Conservation (phyloP, 805 yeast genomes). For the Candida pseudofarinosa region DNA sequence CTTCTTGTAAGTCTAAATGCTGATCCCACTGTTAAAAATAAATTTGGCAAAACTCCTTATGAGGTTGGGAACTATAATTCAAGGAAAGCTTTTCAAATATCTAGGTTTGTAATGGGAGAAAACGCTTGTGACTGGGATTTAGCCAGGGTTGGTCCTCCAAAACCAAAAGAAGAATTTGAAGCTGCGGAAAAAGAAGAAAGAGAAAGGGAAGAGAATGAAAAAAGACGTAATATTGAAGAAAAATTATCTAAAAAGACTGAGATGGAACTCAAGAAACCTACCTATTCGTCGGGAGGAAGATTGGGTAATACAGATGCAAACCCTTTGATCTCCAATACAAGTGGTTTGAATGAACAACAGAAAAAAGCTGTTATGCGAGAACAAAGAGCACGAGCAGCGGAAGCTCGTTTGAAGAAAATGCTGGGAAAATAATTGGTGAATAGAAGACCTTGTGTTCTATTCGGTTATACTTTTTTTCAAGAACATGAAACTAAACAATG, state of each 20-base stretch:
- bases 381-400: constrained; percentile 94
- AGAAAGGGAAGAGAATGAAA: constrained; percentile 33
- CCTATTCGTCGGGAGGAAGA: constrained; percentile 29
- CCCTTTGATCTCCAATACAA: constrained; percentile 41
- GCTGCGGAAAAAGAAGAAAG: constrained; percentile 29
- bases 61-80: constrained; percentile 55
- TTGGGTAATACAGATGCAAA: constrained; percentile 21
- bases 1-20: constrained; percentile 63
- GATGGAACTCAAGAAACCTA: constrained; percentile 32
- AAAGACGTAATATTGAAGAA: constrained; percentile 38
- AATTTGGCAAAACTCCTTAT: constrained; percentile 58
- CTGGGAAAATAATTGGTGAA: constrained; percentile 3
- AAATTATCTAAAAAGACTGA: constrained; percentile 43
- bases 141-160: constrained; percentile 60
- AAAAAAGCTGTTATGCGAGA: constrained; percentile 81
- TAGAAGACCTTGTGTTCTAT: background rate
- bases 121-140: constrained; percentile 61
- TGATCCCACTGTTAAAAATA: constrained; percentile 58
- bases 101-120: constrained; percentile 69
- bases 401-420: constrained; percentile 56
- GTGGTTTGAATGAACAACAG: constrained; percentile 71
- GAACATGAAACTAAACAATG: constrained; percentile 8
- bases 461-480: background rate
- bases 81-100: constrained; percentile 59
- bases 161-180: constrained; percentile 57